Evolutionary conservation across 2,329 filamentous ascomycete genomes (phyloP).

Genomic region (Ophiostoma angusticollis): DNA sequence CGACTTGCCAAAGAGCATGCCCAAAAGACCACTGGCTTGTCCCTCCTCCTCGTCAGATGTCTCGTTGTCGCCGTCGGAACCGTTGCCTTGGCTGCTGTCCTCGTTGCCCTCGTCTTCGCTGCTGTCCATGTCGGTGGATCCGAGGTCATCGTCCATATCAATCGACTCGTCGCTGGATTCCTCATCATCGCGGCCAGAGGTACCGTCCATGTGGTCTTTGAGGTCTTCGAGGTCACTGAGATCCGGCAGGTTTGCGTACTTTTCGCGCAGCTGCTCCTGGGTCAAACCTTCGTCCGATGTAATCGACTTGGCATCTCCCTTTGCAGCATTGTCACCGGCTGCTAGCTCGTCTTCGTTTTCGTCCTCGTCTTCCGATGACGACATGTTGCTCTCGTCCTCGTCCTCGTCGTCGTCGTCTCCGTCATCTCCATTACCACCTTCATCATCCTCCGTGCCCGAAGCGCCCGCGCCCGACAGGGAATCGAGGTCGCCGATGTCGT

Average conservation of each 20-base stretch:
- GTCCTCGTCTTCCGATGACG: slow-evolving; percentile 45
- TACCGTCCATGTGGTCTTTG: slow-evolving; percentile 11
- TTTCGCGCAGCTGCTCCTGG: slow-evolving; percentile 53
- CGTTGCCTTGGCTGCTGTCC: slow-evolving; percentile 30
- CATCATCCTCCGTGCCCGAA: too few relatives aligned
- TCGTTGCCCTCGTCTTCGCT: slow-evolving; percentile 30
- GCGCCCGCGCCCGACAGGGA: slow-evolving; percentile 27
- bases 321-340: too few relatives aligned
- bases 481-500: slow-evolving; percentile 27
- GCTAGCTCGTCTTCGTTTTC: slow-evolving; percentile 39
- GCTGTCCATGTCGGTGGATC: slow-evolving; percentile 42
- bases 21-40: slow-evolving; percentile 36
- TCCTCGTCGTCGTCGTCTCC: slow-evolving; percentile 30
- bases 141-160: slow-evolving; percentile 56
- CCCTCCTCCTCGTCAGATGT: slow-evolving; percentile 28
- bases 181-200: slow-evolving; percentile 17
- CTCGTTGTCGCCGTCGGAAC: slow-evolving; percentile 31
- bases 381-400: slow-evolving; percentile 45
- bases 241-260: slow-evolving; percentile 53
- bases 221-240: slow-evolving; percentile 18
- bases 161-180: slow-evolving; percentile 48
- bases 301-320: slow-evolving; percentile 26
- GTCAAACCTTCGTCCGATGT: slow-evolving; percentile 52
- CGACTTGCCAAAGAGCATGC: slow-evolving; percentile 45
- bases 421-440: slow-evolving; percentile 47